Percentiles rank a stretch among this genome's conserved stretches.
Evolutionary conservation across 2,329 filamentous ascomycete genomes (phyloP).

Genomic region (Penicillium vulpinum): DNA sequence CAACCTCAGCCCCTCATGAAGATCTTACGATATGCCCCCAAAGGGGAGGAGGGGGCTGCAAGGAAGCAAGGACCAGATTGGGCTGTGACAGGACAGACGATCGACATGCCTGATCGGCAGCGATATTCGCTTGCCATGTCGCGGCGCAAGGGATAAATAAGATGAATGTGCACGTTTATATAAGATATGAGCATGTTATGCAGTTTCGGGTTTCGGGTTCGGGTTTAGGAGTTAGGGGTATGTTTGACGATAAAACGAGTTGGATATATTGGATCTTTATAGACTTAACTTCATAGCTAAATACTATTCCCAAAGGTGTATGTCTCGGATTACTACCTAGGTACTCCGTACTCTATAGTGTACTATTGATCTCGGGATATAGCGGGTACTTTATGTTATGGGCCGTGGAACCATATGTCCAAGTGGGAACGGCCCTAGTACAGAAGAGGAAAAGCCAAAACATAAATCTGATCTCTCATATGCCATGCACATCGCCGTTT

Average conservation of each 20-base stretch:
- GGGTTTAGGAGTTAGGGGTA: background rate
- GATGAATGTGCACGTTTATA: slow-evolving; percentile 13
- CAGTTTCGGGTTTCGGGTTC: slow-evolving; percentile 2
- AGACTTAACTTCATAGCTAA: too few relatives aligned
- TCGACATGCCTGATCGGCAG: slow-evolving; percentile 2
- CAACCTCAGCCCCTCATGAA: background rate
- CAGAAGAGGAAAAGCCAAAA: slow-evolving; percentile 4
- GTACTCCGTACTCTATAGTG: too few relatives aligned
- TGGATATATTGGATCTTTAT: too few relatives aligned
- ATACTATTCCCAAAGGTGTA: too few relatives aligned
- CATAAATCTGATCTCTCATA: slow-evolving; percentile 26
- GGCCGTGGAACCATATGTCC: background rate
- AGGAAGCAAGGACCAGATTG: slow-evolving; percentile 12
- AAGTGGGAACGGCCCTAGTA: slow-evolving; percentile 2
- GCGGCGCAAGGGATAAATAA: slow-evolving; percentile 16
- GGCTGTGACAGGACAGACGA: slow-evolving; percentile 18
- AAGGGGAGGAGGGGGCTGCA: background rate
- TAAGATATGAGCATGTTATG: background rate
- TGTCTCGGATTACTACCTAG: background rate
- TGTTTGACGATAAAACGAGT: background rate
- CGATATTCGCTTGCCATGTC: slow-evolving; percentile 13
- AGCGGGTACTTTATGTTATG: background rate
- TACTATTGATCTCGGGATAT: background rate
- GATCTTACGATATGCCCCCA: background rate
- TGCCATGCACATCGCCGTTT: slow-evolving; percentile 17